Percentiles rank a stretch among this genome's conserved stretches.
phyloP scores from a whole-genome alignment of 2,329 filamentous ascomycete genomes.

The Fusarium multiceps region DNA sequence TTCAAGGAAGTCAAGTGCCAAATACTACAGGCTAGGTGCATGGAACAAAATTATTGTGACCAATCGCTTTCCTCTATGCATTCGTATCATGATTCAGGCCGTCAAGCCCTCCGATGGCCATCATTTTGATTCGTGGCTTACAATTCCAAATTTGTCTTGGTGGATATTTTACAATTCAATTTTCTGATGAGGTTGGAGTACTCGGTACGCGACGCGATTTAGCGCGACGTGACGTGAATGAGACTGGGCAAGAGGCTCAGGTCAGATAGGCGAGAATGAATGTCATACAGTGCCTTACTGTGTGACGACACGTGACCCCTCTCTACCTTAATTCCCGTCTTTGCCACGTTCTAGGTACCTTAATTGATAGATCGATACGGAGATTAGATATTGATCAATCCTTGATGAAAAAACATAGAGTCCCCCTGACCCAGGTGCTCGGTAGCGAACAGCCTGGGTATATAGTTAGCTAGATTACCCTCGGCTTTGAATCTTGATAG shows the following conservation, averaged over 20 bases:
- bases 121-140: conserved; percentile 17
- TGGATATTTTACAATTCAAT: neutral
- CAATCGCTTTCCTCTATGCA: neutral
- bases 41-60: neutral
- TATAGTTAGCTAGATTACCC: neutral
- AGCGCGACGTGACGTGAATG: conserved; percentile 18
- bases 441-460: conserved; percentile 34
- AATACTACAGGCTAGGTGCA: neutral
- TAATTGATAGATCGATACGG: conserved; percentile 17
- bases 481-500: conserved; percentile 2
- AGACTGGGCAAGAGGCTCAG: neutral
- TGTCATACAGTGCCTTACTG: conserved; percentile 13
- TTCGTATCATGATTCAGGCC: neutral
- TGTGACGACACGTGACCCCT: conserved; percentile 28
- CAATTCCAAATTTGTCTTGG: neutral
- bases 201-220: conserved; percentile 26
- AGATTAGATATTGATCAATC: conserved; percentile 24
- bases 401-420: conserved; percentile 17
- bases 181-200: conserved; percentile 7
- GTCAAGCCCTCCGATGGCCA: neutral
- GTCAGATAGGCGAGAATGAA: neutral
- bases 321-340: conserved; percentile 10
- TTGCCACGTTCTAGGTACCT: conserved; percentile 23
- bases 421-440: conserved; percentile 32
- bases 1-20: neutral